Base-by-base conservation (phyloP, 805 yeast species). In the Grigorovia transvaalensis region DNA sequence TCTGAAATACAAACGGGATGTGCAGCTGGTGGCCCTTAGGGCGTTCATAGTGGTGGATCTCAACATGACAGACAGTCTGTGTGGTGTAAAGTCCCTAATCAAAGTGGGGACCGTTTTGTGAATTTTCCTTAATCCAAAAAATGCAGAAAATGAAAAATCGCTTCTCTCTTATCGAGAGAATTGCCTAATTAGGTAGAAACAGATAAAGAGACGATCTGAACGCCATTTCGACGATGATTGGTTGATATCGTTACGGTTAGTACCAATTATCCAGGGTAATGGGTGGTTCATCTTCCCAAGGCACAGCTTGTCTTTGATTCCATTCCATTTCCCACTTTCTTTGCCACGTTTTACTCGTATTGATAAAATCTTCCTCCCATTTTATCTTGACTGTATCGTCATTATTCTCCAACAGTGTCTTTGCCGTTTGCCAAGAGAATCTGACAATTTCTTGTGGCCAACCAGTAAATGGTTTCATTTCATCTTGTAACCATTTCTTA, bases 401-500 rank as follows among this genome's bases (percentile, higher is more conserved):
- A 35, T 74, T 71, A 44, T 74, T 77, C 12, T 73, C 74, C 43
- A 91, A 67, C 41, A 86, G 73, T 55, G 88, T 95, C 57, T 79
- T 81, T 1, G 96, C 81, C 0, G 99, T 93, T 59, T 88, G 93
- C 99, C 99, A 93, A 42, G 95, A 88, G 61, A 84, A 93, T 49
- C 99, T 71, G 9, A 85, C 75, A 46, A 84, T 79, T 9, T 85
- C 77, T 7, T 72, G 68, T 49, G 80, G 76, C 98, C 98, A 93
- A 0, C 98, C 98, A 68, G 87, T 87, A 13, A 91, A 71, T 13
- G 76, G 77, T 63, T 88, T 87, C 30, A 86, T 79, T 23, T 75
- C 72, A 0, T 67, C 57, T 43, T 77, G 74, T 44, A 93, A 70
- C 96, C 96, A 93, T 41, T 60, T 60, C n/a, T 78, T 75, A 0